phyloP scores from a whole-genome alignment of 2,329 filamentous ascomycete genomes.

The Colletotrichum tropicale region DNA sequence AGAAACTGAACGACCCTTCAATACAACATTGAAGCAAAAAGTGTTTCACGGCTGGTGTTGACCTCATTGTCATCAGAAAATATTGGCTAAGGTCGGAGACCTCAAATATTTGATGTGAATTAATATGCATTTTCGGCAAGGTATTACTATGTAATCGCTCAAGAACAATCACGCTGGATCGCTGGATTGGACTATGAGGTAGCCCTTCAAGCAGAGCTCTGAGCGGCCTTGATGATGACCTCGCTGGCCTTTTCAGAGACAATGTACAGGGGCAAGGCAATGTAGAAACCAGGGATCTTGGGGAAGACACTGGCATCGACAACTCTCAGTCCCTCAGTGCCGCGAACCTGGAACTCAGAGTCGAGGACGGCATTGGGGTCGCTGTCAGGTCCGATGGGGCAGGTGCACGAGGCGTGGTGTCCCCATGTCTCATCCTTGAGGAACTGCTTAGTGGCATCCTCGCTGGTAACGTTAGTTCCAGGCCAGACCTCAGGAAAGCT shows the following conservation, averaged over 20 bases:
- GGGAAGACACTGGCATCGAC: conserved; percentile 65
- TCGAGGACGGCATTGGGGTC: conserved; percentile 64
- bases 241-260: conserved; percentile 61
- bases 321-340: conserved; percentile 59
- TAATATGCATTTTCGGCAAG: not conserved
- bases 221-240: conserved; percentile 27
- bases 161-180: not conserved
- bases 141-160: not conserved
- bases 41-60: not conserved
- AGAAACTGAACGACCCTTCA: not conserved
- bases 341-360: conserved; percentile 60
- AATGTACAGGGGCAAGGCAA: conserved; percentile 55
- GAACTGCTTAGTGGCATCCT: not conserved
- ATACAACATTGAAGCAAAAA: not conserved
- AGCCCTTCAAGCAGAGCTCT: not conserved
- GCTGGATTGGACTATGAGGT: not conserved
- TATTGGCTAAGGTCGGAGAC: not conserved
- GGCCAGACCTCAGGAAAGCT: conserved; percentile 1
- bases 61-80: not conserved
- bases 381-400: conserved; percentile 58
- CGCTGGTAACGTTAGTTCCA: not conserved
- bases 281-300: conserved; percentile 35
- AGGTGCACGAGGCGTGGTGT: conserved; percentile 63
- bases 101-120: not conserved
- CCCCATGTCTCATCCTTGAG: conserved; percentile 41